phyloP scores from a whole-genome alignment of 495 filamentous ascomycete genomes.

The Evernia prunastri region DNA sequence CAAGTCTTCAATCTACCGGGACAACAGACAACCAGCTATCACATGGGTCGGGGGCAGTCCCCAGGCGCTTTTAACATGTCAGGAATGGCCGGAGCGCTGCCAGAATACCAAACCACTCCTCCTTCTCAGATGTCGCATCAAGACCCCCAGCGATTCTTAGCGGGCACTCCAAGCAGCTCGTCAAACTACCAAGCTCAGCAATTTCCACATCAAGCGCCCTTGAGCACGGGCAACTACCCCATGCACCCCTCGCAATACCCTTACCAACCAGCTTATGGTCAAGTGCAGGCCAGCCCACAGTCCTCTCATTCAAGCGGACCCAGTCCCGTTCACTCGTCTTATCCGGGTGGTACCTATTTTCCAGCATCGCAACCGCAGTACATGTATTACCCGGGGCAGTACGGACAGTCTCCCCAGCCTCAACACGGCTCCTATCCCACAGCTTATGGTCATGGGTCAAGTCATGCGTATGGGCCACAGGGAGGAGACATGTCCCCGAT shows the following conservation, averaged over 20 bases:
- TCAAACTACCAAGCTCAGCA: conserved; percentile 38
- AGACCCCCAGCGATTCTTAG: conserved; percentile 35
- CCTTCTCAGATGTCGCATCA: conserved; percentile 27
- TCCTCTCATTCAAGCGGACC: conserved; percentile 23
- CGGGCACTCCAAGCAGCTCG: conserved; percentile 27
- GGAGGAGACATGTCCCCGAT: conserved; percentile 11
- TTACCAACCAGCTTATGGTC: conserved; percentile 30
- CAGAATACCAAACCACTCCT: conserved; percentile 31
- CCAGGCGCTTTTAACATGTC: conserved; percentile 41
- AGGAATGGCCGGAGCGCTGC: conserved; percentile 41
- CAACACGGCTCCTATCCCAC: conserved; percentile 16
- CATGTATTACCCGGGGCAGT: conserved; percentile 20
- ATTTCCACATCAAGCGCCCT: conserved; percentile 32
- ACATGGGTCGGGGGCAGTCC: conserved; percentile 28
- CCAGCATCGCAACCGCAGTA: conserved; percentile 22
- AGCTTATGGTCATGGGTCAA: conserved; percentile 13
- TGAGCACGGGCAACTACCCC: conserved; percentile 29
- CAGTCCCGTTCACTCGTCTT: conserved; percentile 25
- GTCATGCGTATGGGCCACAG: conserved; percentile 15
- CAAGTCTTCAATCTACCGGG: conserved; percentile 27
- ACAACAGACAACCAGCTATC: conserved; percentile 27
- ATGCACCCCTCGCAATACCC: conserved; percentile 29
- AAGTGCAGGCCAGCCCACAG: conserved; percentile 22
- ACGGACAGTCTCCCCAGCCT: conserved; percentile 18
- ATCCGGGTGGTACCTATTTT: conserved; percentile 21